Conservation (phyloP, 1,139 yeast genomes). For the Nakaseomyces delphensis region DNA sequence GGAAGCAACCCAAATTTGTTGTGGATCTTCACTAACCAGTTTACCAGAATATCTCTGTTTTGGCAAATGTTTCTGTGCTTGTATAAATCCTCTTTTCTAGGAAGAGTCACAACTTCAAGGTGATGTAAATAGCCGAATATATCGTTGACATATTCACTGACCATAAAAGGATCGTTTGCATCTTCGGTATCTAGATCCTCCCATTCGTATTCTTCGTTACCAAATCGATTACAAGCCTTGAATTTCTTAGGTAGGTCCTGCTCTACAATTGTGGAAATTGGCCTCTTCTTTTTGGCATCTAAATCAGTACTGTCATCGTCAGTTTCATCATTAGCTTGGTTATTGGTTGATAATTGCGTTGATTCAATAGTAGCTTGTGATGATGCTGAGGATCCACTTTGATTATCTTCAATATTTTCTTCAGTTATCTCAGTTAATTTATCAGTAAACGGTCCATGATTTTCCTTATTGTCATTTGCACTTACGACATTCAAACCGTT, state of each 20-base stretch:
- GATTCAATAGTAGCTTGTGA: slow-evolving; percentile 7
- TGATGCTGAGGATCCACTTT: slow-evolving; percentile 4
- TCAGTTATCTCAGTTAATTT: slow-evolving; percentile 5
- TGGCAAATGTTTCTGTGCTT: slow-evolving; percentile 74
- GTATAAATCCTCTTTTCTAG: slow-evolving; percentile 64
- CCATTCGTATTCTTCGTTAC: slow-evolving; percentile 49
- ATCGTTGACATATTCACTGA: slow-evolving; percentile 82
- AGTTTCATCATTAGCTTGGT: slow-evolving; percentile 1
- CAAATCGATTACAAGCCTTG: slow-evolving; percentile 23
- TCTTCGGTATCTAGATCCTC: slow-evolving; percentile 92
- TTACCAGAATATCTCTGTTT: slow-evolving; percentile 77
- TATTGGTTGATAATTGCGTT: slow-evolving; percentile 9
- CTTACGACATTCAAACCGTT: background rate
- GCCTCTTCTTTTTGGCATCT: slow-evolving; percentile 28
- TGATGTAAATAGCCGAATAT: slow-evolving; percentile 74
- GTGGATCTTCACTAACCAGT: slow-evolving; percentile 94
- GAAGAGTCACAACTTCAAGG: slow-evolving; percentile 67
- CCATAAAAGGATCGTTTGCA: slow-evolving; percentile 88
- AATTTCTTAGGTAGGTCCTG: slow-evolving; percentile 30
- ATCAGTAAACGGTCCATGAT: slow-evolving; percentile 17
- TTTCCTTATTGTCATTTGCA: slow-evolving; percentile 19
- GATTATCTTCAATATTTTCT: background rate
- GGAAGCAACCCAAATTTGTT: slow-evolving; percentile 77
- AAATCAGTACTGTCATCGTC: slow-evolving; percentile 5
- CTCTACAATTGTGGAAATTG: slow-evolving; percentile 31